phyloP scores from a whole-genome alignment of 331 rosid species.

The Rosa hybrid region DNA sequence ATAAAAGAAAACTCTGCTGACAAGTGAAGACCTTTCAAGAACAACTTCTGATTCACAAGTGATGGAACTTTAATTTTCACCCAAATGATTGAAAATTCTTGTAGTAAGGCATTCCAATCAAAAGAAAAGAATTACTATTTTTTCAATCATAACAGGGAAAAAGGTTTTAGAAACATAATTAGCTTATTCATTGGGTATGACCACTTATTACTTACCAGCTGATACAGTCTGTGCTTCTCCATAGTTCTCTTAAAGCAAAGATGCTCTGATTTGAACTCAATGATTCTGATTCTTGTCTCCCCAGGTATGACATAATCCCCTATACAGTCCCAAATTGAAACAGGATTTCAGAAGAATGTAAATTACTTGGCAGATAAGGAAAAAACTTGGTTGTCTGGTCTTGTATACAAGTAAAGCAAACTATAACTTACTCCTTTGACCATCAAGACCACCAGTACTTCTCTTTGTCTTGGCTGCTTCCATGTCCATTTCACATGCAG shows the following conservation, averaged over 20 bases:
- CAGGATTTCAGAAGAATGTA: background rate
- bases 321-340: constrained; percentile 1
- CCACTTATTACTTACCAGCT: background rate
- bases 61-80: background rate
- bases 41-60: background rate
- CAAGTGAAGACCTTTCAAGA: background rate
- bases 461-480: background rate
- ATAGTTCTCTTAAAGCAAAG: background rate
- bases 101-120: background rate
- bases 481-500: constrained; percentile 7
- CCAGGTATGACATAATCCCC: background rate
- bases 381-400: background rate
- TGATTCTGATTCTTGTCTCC: background rate
- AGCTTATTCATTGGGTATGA: background rate
- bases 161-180: background rate
- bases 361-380: background rate
- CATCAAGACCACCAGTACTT: background rate
- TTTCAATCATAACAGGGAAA: background rate
- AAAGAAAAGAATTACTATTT: background rate
- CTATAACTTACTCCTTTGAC: background rate
- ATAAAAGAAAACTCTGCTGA: background rate
- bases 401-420: background rate
- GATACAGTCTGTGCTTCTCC: background rate
- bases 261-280: background rate
- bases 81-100: background rate